Conservation (phyloP, 345 rosid species). For the Litchi chinensis region DNA sequence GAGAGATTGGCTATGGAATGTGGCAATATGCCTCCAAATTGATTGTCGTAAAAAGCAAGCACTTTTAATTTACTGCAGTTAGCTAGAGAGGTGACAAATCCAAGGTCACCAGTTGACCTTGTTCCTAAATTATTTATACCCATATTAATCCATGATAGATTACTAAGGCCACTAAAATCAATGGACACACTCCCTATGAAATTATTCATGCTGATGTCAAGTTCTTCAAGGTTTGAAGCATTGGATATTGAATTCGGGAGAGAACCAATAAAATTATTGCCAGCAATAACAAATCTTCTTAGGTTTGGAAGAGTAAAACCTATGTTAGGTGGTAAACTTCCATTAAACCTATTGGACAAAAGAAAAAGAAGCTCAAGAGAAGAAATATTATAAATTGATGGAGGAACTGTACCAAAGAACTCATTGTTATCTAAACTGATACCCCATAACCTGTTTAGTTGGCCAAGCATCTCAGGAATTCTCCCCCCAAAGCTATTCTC, state of each 20-base stretch:
- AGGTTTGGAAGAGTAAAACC: constrained; percentile 30
- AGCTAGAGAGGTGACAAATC: constrained; percentile 6
- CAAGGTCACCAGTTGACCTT: neutral
- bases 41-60: neutral
- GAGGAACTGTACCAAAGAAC: constrained; percentile 21
- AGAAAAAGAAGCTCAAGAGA: accelerated
- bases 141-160: neutral
- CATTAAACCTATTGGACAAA: neutral
- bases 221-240: neutral
- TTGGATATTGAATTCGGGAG: constrained; percentile 26
- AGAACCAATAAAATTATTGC: constrained; percentile 14
- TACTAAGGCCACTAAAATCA: neutral
- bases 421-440: accelerated
- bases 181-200: constrained; percentile 6
- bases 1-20: constrained; percentile 16
- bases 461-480: neutral
- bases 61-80: neutral
- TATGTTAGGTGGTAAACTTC: constrained; percentile 9
- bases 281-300: accelerated
- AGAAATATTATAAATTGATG: constrained; percentile 21
- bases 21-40: constrained; percentile 20
- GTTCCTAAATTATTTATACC: neutral
- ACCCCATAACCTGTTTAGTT: neutral
- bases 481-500: neutral
- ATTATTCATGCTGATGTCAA: neutral